A percentile compares a stretch with the other conserved stretches of the same genome.
These are phyloP conservation scores for Groenewaldozyma tartarivorans DNA, from an alignment of 805 yeast genomes.

Conservation along the genomic window DNA sequence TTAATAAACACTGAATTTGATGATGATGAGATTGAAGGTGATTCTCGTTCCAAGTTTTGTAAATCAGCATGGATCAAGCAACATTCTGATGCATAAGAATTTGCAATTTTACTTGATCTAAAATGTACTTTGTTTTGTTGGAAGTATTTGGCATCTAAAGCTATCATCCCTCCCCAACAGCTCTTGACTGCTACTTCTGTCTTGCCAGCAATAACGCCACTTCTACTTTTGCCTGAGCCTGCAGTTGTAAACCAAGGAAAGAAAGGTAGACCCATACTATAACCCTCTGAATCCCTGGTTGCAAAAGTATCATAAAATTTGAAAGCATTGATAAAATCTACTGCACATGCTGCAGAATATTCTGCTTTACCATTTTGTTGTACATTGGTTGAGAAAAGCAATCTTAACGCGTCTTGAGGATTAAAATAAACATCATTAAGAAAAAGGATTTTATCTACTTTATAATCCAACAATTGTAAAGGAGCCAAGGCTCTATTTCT, in stretches of 20 bases:
- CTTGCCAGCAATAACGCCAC: slow-evolving; percentile 7
- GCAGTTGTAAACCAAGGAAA: slow-evolving; percentile 12
- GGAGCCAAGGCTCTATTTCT: slow-evolving; percentile 10
- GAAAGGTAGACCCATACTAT: slow-evolving; percentile 12
- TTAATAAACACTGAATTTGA: slow-evolving; percentile 9
- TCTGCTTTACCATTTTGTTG: slow-evolving; percentile 8
- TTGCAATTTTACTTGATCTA: slow-evolving; percentile 7
- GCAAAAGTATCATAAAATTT: slow-evolving; percentile 15
- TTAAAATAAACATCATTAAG: slow-evolving; percentile 11
- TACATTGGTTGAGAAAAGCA: slow-evolving; percentile 11
- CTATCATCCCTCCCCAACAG: slow-evolving; percentile 16
- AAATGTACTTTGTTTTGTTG: slow-evolving; percentile 4
- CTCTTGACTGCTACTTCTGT: slow-evolving; percentile 11
- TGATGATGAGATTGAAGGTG: slow-evolving; percentile 2
- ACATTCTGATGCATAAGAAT: slow-evolving; percentile 13
- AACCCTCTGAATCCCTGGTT: slow-evolving; percentile 12
- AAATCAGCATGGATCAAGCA: slow-evolving; percentile 13
- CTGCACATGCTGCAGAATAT: slow-evolving; percentile 13
- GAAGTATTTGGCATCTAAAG: slow-evolving; percentile 12
- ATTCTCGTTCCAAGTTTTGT: not conserved
- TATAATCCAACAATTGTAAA: not conserved
- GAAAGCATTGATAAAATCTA: slow-evolving; percentile 14
- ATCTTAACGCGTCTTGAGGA: slow-evolving; percentile 10
- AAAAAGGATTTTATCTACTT: slow-evolving; percentile 9
- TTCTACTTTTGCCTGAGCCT: slow-evolving; percentile 10